These are phyloP conservation scores for Arthrobotrys conoides DNA, from an alignment of 2,329 filamentous ascomycete genomes.

Conservation along the genomic window DNA sequence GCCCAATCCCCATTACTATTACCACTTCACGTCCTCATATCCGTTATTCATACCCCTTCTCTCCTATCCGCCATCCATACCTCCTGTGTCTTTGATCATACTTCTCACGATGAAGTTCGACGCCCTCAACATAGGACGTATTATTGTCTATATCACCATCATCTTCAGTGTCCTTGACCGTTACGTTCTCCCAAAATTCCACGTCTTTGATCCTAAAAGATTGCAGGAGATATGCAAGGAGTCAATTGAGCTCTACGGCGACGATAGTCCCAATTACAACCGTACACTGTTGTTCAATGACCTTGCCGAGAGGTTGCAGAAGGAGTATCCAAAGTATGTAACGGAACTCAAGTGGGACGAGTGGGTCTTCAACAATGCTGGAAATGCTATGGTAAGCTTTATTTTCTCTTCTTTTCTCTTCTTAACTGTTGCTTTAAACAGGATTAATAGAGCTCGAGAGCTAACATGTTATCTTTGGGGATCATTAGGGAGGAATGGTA, in stretches of 20 bases:
- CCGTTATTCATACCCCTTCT: background rate
- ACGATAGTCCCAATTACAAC: slow-evolving; percentile 70
- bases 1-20: background rate
- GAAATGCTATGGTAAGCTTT: slow-evolving; percentile 79
- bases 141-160: slow-evolving; percentile 45
- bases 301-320: slow-evolving; percentile 71
- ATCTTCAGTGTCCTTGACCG: slow-evolving; percentile 42
- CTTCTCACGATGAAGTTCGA: slow-evolving; percentile 38
- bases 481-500: slow-evolving; percentile 79
- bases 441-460: background rate
- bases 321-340: slow-evolving; percentile 70
- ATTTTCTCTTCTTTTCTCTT: background rate
- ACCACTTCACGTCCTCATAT: background rate
- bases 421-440: background rate
- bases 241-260: slow-evolving; percentile 78
- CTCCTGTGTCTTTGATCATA: background rate
- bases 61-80: background rate
- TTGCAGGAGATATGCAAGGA: slow-evolving; percentile 78
- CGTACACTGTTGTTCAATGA: slow-evolving; percentile 77
- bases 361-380: slow-evolving; percentile 94
- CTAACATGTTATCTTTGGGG: background rate
- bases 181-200: slow-evolving; percentile 71
- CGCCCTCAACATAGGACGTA: slow-evolving; percentile 30
- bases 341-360: slow-evolving; percentile 77
- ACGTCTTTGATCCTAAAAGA: slow-evolving; percentile 80